Conservation (phyloP, 352 stramenopile genomes). For the Globisporangium splendens region DNA sequence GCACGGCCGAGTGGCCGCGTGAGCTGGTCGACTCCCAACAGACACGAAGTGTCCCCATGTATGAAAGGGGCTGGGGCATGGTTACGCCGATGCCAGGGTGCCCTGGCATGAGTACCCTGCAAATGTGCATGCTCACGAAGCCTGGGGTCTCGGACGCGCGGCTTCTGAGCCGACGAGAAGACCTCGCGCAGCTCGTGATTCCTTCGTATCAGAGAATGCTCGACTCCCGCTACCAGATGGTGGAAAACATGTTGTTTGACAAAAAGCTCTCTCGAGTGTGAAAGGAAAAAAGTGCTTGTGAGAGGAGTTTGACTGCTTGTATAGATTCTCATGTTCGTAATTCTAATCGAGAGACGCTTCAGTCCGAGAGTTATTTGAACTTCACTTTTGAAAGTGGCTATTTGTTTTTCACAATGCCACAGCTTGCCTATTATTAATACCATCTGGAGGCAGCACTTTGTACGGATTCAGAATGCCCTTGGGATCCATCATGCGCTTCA, state of each 20-base stretch:
- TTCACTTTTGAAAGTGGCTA: too few relatives aligned
- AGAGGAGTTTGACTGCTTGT: too few relatives aligned
- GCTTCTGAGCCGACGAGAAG: constrained; percentile 50
- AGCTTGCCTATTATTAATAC: too few relatives aligned
- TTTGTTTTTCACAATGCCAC: not conserved
- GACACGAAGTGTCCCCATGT: not conserved
- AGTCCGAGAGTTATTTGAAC: too few relatives aligned
- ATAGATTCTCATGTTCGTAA: too few relatives aligned
- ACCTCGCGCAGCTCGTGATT: constrained; percentile 63
- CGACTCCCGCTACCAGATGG: too few relatives aligned
- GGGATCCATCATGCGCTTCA: constrained; percentile 95
- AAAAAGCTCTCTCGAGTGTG: constrained; percentile 26
- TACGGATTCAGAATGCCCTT: constrained; percentile 96
- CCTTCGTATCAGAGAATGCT: constrained; percentile 25
- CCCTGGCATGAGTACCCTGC: constrained; percentile 27
- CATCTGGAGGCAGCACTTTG: constrained; percentile 83
- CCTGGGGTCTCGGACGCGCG: constrained; percentile 21
- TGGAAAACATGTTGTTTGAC: constrained; percentile 5
- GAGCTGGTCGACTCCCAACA: not conserved
- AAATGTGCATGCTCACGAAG: constrained; percentile 25
- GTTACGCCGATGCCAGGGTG: too few relatives aligned
- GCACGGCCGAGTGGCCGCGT: constrained; percentile 6
- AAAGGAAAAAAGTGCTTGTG: too few relatives aligned
- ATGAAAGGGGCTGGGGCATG: not conserved
- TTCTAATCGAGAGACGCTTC: too few relatives aligned